Evolutionary conservation across 257 asterid species (phyloP), one percentile per base, ranked within the genome.

Genomic region (Scutellaria minor): DNA sequence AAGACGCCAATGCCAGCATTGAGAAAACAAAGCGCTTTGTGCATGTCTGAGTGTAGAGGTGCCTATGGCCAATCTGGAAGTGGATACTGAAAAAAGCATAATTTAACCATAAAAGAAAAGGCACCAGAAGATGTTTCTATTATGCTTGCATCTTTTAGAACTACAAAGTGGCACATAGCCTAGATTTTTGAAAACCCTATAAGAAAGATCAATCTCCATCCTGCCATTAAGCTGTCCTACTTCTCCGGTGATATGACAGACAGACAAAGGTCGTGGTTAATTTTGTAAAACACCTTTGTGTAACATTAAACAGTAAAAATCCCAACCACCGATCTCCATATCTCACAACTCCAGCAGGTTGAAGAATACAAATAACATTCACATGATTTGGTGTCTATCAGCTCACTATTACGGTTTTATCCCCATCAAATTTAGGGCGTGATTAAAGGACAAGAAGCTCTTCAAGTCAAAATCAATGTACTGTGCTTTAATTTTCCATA

Each of bases 391-490:
- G 18, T 27, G 53, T 69, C 63, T 63, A 73, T 20, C 9, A 10
- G 64, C 66, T 9, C 6, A 6, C n/a, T 52, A 12, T 24, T 63
- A 2, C 37, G 37, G 37, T 31, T 31, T 31, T 31, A 61, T 9
- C 52, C 58, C 24, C 60, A 57, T 61, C 52, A 41, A 40, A 70
- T 46, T 35, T 46, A 58, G 50, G 24, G 59, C 69, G 62, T n/a
- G 47, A 45, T 63, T 31, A 9, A 39, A 71, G 24, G 51, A 42
- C 39, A 50, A 70, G 35, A 14, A 71, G 41, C 51, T 41, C 12
- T 77, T 53, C 42, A 51, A 66, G 48, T 66, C 59, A 77, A 54
- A 78, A 55, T 64, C 24, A 45, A 53, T 75, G 51, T 31, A 48
- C 40, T 48, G 52, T 31, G 58, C 64, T 64, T 44, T 12, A 7